These are phyloP conservation scores for Penicillium waksmanii DNA, from an alignment of 495 filamentous ascomycete species.

Conservation along the genomic window DNA sequence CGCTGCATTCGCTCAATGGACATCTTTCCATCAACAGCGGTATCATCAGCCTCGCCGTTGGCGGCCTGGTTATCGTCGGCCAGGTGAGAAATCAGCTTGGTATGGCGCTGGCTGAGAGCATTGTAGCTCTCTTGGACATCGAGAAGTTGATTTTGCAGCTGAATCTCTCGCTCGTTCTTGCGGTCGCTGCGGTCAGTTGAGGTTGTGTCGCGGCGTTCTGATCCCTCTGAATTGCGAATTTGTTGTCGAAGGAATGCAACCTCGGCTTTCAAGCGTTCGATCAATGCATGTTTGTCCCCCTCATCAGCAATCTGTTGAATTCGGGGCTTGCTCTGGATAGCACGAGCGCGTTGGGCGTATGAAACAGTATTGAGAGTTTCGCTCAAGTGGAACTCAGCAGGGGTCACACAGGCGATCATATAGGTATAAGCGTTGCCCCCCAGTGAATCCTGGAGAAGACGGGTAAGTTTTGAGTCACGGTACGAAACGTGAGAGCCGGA, in stretches of 20 bases:
- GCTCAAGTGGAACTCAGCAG: constrained; percentile 94
- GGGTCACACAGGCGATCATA: constrained; percentile 99
- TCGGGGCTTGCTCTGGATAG: constrained; percentile 95
- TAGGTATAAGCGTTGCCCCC: constrained; percentile 98
- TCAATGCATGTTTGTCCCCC: constrained; percentile 89
- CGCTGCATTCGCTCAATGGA: constrained; percentile 89
- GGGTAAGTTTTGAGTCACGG: constrained; percentile 94
- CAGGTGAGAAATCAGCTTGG: constrained; percentile 92
- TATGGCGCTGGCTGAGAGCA: constrained; percentile 86
- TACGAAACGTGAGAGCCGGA: constrained; percentile 94
- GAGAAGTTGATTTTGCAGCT: constrained; percentile 91
- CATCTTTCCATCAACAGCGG: constrained; percentile 64
- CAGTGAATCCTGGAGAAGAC: constrained; percentile 95
- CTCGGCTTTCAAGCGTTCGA: constrained; percentile 92
- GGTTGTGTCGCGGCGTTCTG: constrained; percentile 59
- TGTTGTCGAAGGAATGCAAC: constrained; percentile 94
- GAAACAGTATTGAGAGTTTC: constrained; percentile 97
- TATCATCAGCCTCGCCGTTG: constrained; percentile 61
- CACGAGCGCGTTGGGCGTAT: constrained; percentile 94
- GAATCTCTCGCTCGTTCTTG: constrained; percentile 80
- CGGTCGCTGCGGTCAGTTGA: constrained; percentile 75
- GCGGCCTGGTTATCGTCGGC: constrained; percentile 73
- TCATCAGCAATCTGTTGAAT: constrained; percentile 93
- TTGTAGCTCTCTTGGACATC: constrained; percentile 95
- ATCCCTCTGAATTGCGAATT: constrained; percentile 71